Base-by-base conservation (phyloP, 1,284 basidiomycete species). In the Amylostereum areolatum region DNA sequence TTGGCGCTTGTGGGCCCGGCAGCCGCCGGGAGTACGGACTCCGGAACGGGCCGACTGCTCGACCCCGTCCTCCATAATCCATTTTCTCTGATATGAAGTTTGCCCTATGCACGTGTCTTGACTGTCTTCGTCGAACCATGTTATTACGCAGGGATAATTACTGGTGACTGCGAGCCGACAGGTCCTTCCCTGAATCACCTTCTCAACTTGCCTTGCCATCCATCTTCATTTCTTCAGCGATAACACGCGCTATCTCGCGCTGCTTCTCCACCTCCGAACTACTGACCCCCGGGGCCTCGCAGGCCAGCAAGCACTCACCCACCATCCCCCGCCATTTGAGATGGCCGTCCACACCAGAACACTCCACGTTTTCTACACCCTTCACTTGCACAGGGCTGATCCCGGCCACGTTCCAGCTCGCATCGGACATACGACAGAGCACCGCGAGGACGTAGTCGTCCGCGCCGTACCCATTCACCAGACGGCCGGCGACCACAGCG, bases 361-460 rank as follows among this genome's bases (percentile, higher is more conserved):
- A 78, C 25, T 80, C 72, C 43, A 89, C 66, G 58, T 90, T 89
- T 63, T 90, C 86, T 28, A 89, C 69, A 2, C 85, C 85, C 47
- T 78, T 75, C 1, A 85, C 79, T 24, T 72, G 71, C 5, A 90
- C 80, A 3, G 78, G 71, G 49, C 79, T 64, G 33, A 90, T 65
- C 3, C 88, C 87, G 3, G 87, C 85, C 7, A 89, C 81, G 8
- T 75, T 77, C 73, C 84, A 85, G 25, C 75, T 80, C 36, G 74
- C 78, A 34, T 75, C 71, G 1, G 84, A 81, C 11, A 79, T 77
- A 35, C 87, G 75, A 51, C 82, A 83, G 5, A 90, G 75, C 49
- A 89, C 79, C 1, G 84, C 85, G 40, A 92, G 73, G 46, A 90
- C 75, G 70, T 88, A 90, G 59, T 90, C 87, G 53, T 81, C 73